These are phyloP conservation scores for Tetrahymena thermophila DNA, from an alignment of 73 alveolate genomes.

Conservation along the genomic window DNA sequence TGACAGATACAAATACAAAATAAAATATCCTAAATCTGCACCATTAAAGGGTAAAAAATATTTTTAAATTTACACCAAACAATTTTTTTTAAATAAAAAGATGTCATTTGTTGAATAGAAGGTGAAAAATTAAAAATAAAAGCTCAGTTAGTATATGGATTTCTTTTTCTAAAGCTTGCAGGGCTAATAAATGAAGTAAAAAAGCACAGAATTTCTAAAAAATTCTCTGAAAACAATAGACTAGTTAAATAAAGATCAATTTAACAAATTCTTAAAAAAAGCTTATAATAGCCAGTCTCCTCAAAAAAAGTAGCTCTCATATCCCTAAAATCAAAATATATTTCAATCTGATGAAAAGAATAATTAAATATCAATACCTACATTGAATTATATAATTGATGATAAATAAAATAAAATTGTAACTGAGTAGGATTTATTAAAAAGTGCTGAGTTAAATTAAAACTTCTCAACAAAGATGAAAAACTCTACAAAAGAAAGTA, in stretches of 20 bases:
- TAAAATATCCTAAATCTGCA: background rate
- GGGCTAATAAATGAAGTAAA: background rate
- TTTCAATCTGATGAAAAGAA: background rate
- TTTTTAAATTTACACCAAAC: background rate
- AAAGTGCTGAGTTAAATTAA: background rate
- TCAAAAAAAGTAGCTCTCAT: background rate
- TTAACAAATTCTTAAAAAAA: background rate
- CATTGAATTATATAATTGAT: background rate
- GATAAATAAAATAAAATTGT: background rate
- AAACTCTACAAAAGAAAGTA: background rate
- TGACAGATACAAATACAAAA: background rate
- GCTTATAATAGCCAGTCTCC: background rate
- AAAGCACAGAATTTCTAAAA: background rate
- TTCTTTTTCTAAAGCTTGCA: background rate
- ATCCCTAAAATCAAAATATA: background rate
- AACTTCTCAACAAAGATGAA: background rate
- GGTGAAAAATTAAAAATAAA: background rate
- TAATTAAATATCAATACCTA: background rate
- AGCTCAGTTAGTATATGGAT: background rate
- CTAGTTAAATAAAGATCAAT: background rate
- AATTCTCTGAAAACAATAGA: background rate
- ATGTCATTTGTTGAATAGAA: background rate
- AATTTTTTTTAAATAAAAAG: background rate
- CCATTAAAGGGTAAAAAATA: background rate
- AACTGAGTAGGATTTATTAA: background rate